Percentiles rank a stretch among this genome's conserved stretches.
These are phyloP conservation scores for Amanita pallidorosea DNA, from an alignment of 768 basidiomycete genomes.

Conservation along the genomic window DNA sequence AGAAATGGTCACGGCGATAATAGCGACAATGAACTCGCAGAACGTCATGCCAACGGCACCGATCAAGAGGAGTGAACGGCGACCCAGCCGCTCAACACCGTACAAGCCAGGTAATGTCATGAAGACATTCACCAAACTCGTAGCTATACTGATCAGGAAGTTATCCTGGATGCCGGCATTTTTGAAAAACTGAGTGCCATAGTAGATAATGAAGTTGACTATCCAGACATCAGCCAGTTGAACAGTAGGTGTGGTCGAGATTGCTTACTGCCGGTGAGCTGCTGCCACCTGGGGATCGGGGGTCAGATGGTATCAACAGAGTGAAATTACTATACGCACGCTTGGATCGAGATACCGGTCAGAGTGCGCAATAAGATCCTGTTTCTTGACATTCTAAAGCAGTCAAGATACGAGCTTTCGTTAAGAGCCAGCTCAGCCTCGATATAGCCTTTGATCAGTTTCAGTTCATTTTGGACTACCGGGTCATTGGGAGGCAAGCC, in stretches of 20 bases:
- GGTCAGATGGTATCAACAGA: not conserved
- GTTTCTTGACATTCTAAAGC: slow-evolving; percentile 49
- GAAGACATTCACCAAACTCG: slow-evolving; percentile 66
- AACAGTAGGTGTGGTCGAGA: slow-evolving; percentile 10
- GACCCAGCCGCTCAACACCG: slow-evolving; percentile 75
- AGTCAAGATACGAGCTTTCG: slow-evolving; percentile 51
- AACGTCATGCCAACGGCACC: slow-evolving; percentile 78
- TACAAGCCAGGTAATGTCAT: slow-evolving; percentile 77
- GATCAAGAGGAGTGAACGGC: slow-evolving; percentile 66
- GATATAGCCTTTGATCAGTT: slow-evolving; percentile 41
- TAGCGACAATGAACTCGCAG: slow-evolving; percentile 73
- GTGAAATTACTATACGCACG: slow-evolving; percentile 11
- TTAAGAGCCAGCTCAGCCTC: slow-evolving; percentile 53
- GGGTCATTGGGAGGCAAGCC: slow-evolving; percentile 36
- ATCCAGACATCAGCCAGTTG: not conserved
- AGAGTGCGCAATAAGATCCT: slow-evolving; percentile 58
- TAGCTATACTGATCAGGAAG: slow-evolving; percentile 58
- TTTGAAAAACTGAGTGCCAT: slow-evolving; percentile 57
- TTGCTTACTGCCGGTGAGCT: slow-evolving; percentile 50
- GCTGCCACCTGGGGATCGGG: slow-evolving; percentile 10
- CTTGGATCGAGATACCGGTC: slow-evolving; percentile 74
- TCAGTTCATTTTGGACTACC: slow-evolving; percentile 43
- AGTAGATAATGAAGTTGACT: slow-evolving; percentile 68
- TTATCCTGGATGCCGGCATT: slow-evolving; percentile 44
- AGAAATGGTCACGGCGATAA: slow-evolving; percentile 44